Percentiles rank a stretch among this genome's conserved stretches.
Conservation (phyloP, 495 filamentous ascomycete species). For the Lasiosphaeria hispida region DNA sequence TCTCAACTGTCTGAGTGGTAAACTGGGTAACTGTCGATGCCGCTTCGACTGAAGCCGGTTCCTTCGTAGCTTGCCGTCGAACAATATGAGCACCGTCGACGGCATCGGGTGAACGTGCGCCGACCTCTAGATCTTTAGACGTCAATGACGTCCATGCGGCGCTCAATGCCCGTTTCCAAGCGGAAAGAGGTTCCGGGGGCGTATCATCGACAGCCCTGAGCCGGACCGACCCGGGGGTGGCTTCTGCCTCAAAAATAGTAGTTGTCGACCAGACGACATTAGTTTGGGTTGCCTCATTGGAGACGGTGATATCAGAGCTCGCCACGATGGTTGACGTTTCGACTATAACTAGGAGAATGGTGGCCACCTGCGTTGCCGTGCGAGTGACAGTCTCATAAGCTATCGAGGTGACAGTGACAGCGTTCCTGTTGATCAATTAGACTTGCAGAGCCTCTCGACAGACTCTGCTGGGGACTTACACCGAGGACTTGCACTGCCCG, state of each 20-base stretch:
- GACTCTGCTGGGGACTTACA: slow-evolving; percentile 19
- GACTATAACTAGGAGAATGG: slow-evolving; percentile 24
- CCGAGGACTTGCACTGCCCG: slow-evolving; percentile 24
- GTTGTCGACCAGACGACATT: slow-evolving; percentile 24
- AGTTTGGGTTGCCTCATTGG: slow-evolving; percentile 27
- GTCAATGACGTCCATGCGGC: slow-evolving; percentile 9
- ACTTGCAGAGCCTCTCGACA: background rate
- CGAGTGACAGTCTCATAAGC: slow-evolving; percentile 17
- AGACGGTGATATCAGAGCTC: slow-evolving; percentile 25
- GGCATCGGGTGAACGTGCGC: background rate
- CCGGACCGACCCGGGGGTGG: background rate
- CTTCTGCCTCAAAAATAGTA: slow-evolving; percentile 12
- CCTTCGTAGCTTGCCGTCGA: slow-evolving; percentile 10
- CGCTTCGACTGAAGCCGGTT: background rate
- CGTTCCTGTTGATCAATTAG: slow-evolving; percentile 10
- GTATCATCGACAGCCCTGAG: background rate
- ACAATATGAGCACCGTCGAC: slow-evolving; percentile 7
- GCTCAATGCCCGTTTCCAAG: background rate
- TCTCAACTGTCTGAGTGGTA: slow-evolving; percentile 19
- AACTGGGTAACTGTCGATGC: slow-evolving; percentile 16
- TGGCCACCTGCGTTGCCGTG: slow-evolving; percentile 25
- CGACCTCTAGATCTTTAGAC: background rate
- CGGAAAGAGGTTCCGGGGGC: background rate
- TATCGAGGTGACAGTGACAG: slow-evolving; percentile 25
- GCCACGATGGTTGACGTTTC: slow-evolving; percentile 26